These are phyloP conservation scores for Spiraea crenata DNA, from an alignment of 331 rosid genomes.

Conservation along the genomic window DNA sequence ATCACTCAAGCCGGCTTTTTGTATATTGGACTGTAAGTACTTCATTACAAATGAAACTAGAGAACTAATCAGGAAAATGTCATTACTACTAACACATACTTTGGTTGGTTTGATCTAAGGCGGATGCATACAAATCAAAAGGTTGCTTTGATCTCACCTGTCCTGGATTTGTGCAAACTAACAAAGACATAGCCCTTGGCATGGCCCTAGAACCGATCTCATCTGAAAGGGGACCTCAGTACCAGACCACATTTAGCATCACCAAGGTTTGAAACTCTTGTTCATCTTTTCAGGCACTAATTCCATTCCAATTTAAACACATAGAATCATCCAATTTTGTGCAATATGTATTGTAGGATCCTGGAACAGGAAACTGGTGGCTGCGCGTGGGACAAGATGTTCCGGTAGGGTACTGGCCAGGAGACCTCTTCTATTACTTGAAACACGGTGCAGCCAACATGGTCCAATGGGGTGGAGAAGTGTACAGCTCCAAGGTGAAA, in stretches of 20 bases:
- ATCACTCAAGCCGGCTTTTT: constrained; percentile 36
- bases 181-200: constrained; percentile 40
- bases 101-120: constrained; percentile 21
- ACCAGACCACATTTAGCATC: constrained; percentile 28
- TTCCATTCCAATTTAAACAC: too few species aligned
- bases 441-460: constrained; percentile 33
- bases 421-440: constrained; percentile 13
- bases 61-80: neutral
- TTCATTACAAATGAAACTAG: neutral
- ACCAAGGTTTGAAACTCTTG: constrained; percentile 28
- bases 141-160: constrained; percentile 73
- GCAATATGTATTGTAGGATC: constrained; percentile 28
- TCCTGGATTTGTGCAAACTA: constrained; percentile 54
- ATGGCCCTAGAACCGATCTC: constrained; percentile 34
- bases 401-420: constrained; percentile 32
- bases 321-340: neutral
- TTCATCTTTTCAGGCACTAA: too few species aligned
- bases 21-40: constrained; percentile 59
- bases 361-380: constrained; percentile 35
- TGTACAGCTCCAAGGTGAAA: constrained; percentile 35
- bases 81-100: neutral
- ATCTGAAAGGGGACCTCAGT: constrained; percentile 16
- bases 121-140: constrained; percentile 44
- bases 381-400: neutral
- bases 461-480: constrained; percentile 72